These are phyloP conservation scores for Podospora anserina DNA, from an alignment of 495 filamentous ascomycete species.

Conservation along the genomic window DNA sequence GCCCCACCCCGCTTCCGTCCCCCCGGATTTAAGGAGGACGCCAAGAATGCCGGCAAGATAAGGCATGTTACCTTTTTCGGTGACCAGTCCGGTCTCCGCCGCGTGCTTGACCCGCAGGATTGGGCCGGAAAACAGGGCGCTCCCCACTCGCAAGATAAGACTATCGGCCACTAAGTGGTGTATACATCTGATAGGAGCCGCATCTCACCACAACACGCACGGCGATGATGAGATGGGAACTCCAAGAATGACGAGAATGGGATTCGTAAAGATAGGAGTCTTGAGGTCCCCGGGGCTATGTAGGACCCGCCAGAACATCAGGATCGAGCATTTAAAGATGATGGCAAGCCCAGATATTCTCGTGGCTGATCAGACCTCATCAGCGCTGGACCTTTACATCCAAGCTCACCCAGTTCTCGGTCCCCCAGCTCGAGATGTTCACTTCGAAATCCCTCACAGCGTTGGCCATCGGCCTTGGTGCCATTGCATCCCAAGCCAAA, in stretches of 20 bases:
- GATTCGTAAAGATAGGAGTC: too few species aligned
- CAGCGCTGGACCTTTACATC: background rate
- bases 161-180: background rate
- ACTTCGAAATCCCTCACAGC: slow-evolving; percentile 3
- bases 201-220: background rate
- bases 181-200: background rate
- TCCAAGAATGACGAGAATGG: too few species aligned
- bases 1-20: background rate
- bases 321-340: too few species aligned
- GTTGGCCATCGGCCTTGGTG: slow-evolving; percentile 6
- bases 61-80: background rate
- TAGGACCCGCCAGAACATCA: too few species aligned
- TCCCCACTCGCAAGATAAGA: background rate
- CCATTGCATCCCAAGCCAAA: slow-evolving; percentile 2
- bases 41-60: background rate
- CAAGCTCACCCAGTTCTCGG: background rate
- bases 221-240: background rate
- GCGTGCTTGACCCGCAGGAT: background rate
- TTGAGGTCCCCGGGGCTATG: too few species aligned
- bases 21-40: background rate
- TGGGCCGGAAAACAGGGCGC: background rate
- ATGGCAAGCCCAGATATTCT: background rate
- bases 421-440: slow-evolving; percentile 1
- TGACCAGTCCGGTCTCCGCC: background rate
- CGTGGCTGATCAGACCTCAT: background rate